Evolutionary conservation across 2,329 filamentous ascomycete species (phyloP).

Genomic region (Epichloe amarillans): DNA sequence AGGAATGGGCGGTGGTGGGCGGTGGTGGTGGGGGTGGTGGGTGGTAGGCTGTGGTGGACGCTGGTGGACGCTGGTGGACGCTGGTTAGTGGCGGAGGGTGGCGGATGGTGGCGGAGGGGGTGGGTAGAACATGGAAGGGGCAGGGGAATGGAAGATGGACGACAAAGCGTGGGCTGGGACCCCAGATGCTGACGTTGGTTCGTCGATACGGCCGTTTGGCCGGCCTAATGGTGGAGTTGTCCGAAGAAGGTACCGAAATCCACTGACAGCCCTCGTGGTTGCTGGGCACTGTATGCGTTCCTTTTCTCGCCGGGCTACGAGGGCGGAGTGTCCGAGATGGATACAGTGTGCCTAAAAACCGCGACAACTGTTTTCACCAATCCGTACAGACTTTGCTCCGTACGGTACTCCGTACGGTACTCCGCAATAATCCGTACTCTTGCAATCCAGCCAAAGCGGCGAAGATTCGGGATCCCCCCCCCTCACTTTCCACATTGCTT

Average conservation of each 20-base stretch:
- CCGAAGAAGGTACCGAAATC: conserved; percentile 7
- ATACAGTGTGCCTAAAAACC: not conserved
- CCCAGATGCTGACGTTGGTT: conserved; percentile 16
- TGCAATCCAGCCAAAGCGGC: too few relatives aligned
- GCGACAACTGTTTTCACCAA: not conserved
- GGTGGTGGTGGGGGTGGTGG: too few relatives aligned
- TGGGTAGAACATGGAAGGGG: conserved; percentile 9
- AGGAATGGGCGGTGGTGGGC: conserved; percentile 1
- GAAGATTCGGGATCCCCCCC: too few relatives aligned
- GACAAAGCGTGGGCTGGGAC: conserved; percentile 1
- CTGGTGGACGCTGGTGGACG: too few relatives aligned
- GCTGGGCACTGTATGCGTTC: not conserved
- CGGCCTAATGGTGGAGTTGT: conserved; percentile 44
- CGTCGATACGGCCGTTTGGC: conserved; percentile 39
- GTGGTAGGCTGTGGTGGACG: not conserved
- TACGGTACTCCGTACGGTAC: not conserved
- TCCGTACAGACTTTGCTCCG: not conserved
- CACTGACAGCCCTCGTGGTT: not conserved
- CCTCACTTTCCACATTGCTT: too few relatives aligned
- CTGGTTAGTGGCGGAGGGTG: not conserved
- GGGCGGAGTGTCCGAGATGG: not conserved
- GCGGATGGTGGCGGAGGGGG: too few relatives aligned
- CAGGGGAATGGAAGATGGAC: conserved; percentile 8
- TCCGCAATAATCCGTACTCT: too few relatives aligned
- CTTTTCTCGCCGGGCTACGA: not conserved